Base-by-base conservation (phyloP, 1,284 basidiomycete genomes). In the Trichosporon faecale region DNA sequence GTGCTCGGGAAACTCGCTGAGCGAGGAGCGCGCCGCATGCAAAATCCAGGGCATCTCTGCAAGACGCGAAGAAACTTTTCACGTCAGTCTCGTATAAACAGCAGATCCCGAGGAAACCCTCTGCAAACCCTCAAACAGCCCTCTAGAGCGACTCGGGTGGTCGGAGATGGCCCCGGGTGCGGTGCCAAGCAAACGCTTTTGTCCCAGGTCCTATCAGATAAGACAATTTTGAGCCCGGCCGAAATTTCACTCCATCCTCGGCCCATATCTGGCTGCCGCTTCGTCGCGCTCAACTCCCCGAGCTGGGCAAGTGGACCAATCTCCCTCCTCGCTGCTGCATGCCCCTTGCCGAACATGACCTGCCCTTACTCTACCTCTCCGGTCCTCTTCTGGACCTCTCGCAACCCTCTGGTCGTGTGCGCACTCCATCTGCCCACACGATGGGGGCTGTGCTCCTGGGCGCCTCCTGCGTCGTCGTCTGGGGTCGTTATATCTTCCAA, bases 161-260 rank as follows among this genome's bases (percentile, higher is more conserved):
- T 18, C 16, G 35, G 35, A 9, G 9, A 3, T 12, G 35, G 35
- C 14, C 18, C 40, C 11, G n/a, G 18, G 57, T 31, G 57, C 27
- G 27, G n/a, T 61, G 57, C 57, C 57, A 61, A 61, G 57, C 27
- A 11, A n/a, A 61, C 57, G 29, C 57, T 61, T 61, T n/a, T 11
- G 57, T 16, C 27, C 27, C 27, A 60, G 55, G 55, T 60, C 55
- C 55, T 60, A 60, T 60, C 55, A 60, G 55, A 60, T 60, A 60
- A 60, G 55, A 60, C 55, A 31, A 31, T 29, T 29, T 60, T 31
- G 55, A 18, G 25, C 18, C 55, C 55, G 55, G 55, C 55, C 55
- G 55, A 60, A 60, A 60, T 60, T 60, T 14, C 27, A 11, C 12
- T 14, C 49, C 49, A 25, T 55, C 49, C 21, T 25, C 49, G 49